Evolutionary conservation across 2,329 filamentous ascomycete genomes (phyloP), one percentile per base, ranked within the genome.

Genomic region (Penicillium janthinellum): DNA sequence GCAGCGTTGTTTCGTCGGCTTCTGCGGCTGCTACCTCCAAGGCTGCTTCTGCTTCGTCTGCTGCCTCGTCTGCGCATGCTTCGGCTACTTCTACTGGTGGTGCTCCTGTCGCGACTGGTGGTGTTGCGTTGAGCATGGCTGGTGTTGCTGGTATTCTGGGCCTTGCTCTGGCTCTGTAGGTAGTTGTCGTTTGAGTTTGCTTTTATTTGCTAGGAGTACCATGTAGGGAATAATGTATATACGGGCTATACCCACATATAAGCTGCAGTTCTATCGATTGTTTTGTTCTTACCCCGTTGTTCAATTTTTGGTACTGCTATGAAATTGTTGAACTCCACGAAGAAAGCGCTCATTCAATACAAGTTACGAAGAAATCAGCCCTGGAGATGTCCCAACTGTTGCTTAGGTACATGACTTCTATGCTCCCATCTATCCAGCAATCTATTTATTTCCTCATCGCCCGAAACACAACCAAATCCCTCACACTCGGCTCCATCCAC

Each of bases 151-250:
- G 67, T 52, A 31, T 68, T 22, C 53, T 72, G 48, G 69, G 68
- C 45, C 54, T 71, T 39, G 68, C 64, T 44, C 47, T 70, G 56
- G 68, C 70, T 51, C 65, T 72, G 54, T 72, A 66, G 58, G 54
- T 37, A 11, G 38, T 25, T 38, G 11, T 37, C 11, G n/a, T 49
- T 5, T 7, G 5, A 8, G 31, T 17, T 42, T 28, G 11, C 17
- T 5, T 17, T 28, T 15, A 5, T 38, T n/a, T 12, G 28, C n/a
- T 49, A 34, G 28, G 28, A 31, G 14, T 28, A 34, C 28, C 14
- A 38, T 25, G 5, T 17, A 34, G 25, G 25, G 31, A 49, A 49
- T 20, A 34, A 49, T 38, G 35, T 42, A 35, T 50, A 41, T 20
- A 50, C 17, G 34, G 28, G 49, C n/a, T 35, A 51, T 37, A 51